A percentile compares a stretch with the other conserved stretches of the same genome.
phyloP scores from a whole-genome alignment of 306 rosid species.

The Cercis canadensis region DNA sequence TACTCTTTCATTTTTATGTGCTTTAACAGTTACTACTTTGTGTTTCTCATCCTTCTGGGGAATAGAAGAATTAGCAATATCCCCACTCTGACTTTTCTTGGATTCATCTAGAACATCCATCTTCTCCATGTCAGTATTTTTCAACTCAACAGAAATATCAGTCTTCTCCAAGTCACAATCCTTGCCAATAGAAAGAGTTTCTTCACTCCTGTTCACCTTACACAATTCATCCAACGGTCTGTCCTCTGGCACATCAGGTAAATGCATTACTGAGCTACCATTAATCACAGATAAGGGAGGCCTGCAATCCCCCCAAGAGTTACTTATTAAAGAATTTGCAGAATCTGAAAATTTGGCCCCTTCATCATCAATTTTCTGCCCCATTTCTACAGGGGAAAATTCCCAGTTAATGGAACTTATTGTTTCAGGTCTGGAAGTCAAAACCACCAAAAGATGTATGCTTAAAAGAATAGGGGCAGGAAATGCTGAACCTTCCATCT shows the following conservation, averaged over 20 bases:
- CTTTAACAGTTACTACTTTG: constrained; percentile 38
- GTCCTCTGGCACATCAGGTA: constrained; percentile 84
- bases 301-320: constrained; percentile 49
- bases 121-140: constrained; percentile 42
- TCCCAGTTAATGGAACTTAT: constrained; percentile 72
- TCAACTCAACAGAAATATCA: constrained; percentile 47
- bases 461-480: constrained; percentile 87
- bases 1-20: constrained; percentile 53
- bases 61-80: constrained; percentile 47
- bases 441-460: constrained; percentile 76
- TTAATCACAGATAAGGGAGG: constrained; percentile 48
- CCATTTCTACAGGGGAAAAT: constrained; percentile 45
- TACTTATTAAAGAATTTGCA: constrained; percentile 46
- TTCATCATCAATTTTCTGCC: constrained; percentile 51
- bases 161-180: constrained; percentile 52
- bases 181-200: constrained; percentile 43
- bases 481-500: constrained; percentile 93
- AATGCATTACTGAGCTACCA: constrained; percentile 51
- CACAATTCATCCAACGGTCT: constrained; percentile 62
- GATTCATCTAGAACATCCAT: constrained; percentile 46
- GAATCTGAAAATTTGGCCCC: constrained; percentile 52
- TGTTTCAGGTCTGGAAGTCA: constrained; percentile 80
- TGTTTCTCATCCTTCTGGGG: constrained; percentile 60
- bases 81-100: constrained; percentile 50
- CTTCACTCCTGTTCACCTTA: constrained; percentile 47